Evolutionary conservation across 176 grass and related monocot species (phyloP).

Genomic region (Oropetium thomaeum): DNA sequence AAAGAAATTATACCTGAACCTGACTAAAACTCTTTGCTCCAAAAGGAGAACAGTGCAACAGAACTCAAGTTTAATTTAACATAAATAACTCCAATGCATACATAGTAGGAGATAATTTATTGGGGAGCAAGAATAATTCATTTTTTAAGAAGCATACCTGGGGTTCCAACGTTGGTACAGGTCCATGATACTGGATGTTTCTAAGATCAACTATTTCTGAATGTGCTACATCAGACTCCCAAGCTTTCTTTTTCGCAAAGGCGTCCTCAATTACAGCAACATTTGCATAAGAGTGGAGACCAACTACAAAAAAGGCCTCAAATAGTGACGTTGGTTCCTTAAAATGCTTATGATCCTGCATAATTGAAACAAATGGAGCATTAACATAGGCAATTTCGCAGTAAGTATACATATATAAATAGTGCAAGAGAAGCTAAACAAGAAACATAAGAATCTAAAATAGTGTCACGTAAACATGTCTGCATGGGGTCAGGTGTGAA

Average conservation of each 20-base stretch:
- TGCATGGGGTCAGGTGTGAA: too few species aligned
- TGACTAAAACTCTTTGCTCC: not conserved
- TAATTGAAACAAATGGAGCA: constrained; percentile 5
- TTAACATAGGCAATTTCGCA: constrained; percentile 1
- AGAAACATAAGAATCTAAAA: not conserved
- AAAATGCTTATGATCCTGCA: constrained; percentile 70
- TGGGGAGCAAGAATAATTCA: constrained; percentile 1
- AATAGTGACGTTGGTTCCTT: constrained; percentile 67
- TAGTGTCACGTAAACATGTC: not conserved
- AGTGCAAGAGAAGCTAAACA: constrained; percentile 12
- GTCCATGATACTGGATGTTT: constrained; percentile 65
- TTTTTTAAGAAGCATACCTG: constrained; percentile 59
- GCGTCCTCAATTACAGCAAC: constrained; percentile 82
- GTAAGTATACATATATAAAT: constrained; percentile 13
- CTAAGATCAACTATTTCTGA: constrained; percentile 70
- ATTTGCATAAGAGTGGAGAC: constrained; percentile 94
- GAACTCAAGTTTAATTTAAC: constrained; percentile 6
- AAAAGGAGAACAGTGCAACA: not conserved
- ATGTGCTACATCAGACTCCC: constrained; percentile 66
- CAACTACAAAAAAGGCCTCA: constrained; percentile 87
- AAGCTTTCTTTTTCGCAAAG: constrained; percentile 88
- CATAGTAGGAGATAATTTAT: not conserved
- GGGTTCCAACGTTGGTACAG: constrained; percentile 75
- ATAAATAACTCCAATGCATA: not conserved
- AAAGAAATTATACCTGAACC: not conserved